Percentiles rank a stretch among this genome's conserved stretches.
Conservation (phyloP, 768 basidiomycete genomes). For the Tricholoma sp. region DNA sequence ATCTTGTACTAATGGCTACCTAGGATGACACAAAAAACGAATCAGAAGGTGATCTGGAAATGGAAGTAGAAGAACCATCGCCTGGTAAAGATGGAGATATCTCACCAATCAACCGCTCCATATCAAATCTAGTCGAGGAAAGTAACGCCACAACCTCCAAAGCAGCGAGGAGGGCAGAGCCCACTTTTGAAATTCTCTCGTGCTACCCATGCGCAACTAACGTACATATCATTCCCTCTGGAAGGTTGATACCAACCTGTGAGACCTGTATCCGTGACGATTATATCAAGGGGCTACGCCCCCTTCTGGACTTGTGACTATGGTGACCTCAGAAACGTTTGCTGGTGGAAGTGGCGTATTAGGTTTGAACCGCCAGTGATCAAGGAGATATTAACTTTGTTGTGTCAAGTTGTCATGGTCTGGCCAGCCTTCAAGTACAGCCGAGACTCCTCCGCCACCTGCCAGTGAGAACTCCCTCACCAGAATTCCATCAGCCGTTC, state of each 20-base stretch:
- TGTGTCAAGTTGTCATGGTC: too few relatives aligned
- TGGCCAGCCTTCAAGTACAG: too few relatives aligned
- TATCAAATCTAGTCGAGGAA: conserved; percentile 44
- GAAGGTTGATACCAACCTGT: conserved; percentile 87
- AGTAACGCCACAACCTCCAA: conserved; percentile 31
- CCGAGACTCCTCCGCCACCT: too few relatives aligned
- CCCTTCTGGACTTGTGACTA: conserved; percentile 22
- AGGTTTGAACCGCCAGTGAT: too few relatives aligned
- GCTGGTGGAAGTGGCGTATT: conserved; percentile 86
- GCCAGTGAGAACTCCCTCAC: too few relatives aligned
- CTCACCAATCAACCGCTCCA: conserved; percentile 51
- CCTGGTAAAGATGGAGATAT: conserved; percentile 49
- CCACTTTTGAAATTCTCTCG: conserved; percentile 75
- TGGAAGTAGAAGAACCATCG: conserved; percentile 58
- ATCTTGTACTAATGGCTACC: conserved; percentile 10
- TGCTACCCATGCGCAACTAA: conserved; percentile 84
- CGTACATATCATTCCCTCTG: conserved; percentile 77
- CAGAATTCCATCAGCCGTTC: too few relatives aligned
- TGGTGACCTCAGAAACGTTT: conserved; percentile 48
- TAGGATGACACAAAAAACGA: conserved; percentile 58
- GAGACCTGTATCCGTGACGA: conserved; percentile 61
- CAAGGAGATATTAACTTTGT: too few relatives aligned
- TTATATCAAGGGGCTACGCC: conserved; percentile 31
- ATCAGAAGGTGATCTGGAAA: conserved; percentile 60
- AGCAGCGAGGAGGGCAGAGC: conserved; percentile 65